phyloP scores from a whole-genome alignment of 768 basidiomycete species.

The Termitomyces sp. region DNA sequence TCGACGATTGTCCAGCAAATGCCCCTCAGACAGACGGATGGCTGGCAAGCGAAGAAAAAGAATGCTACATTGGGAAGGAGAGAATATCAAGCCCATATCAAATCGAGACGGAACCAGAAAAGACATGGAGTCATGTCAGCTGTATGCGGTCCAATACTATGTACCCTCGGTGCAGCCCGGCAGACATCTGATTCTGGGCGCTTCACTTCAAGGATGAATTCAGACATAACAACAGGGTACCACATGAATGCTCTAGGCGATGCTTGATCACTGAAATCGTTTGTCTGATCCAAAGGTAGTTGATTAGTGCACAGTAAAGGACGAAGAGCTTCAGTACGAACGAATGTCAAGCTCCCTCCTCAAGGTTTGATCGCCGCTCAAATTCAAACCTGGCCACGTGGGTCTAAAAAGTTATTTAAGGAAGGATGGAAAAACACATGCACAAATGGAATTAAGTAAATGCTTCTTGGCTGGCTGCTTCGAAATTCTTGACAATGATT shows the following conservation, averaged over 20 bases:
- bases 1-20: not conserved
- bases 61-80: not conserved
- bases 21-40: not conserved
- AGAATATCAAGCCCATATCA: not conserved
- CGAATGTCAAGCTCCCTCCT: too few relatives aligned
- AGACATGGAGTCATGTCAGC: not conserved
- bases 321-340: not conserved
- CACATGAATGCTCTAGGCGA: not conserved
- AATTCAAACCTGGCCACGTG: not conserved
- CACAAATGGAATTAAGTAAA: not conserved
- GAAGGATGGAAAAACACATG: not conserved
- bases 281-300: not conserved
- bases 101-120: too few relatives aligned
- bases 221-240: not conserved
- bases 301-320: not conserved
- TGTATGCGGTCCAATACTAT: not conserved
- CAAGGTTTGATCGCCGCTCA: not conserved
- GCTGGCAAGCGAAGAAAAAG: not conserved
- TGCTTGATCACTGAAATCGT: not conserved
- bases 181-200: not conserved
- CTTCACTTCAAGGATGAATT: not conserved
- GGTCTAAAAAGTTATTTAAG: not conserved
- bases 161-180: not conserved
- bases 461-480: not conserved
- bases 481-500: not conserved